A percentile compares a stretch with the other conserved stretches of the same genome.
phyloP scores from a whole-genome alignment of 75 land plant genomes.

The Sequoia sempervirens region DNA sequence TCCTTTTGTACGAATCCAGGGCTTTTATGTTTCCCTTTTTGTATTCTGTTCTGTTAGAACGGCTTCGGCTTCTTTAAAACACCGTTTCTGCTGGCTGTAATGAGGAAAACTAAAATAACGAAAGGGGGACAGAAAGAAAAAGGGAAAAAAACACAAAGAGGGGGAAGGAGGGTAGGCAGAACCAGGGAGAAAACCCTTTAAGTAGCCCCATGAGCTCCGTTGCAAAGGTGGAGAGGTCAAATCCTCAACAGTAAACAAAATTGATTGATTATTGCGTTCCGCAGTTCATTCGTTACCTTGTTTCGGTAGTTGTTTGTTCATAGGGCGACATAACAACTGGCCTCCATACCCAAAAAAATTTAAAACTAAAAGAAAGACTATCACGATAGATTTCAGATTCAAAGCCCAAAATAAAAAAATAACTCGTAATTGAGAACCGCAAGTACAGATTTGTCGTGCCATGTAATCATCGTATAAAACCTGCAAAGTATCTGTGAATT shows the following conservation, averaged over 20 bases:
- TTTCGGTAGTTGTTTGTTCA: background rate
- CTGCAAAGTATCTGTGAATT: background rate
- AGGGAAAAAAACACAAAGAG: background rate
- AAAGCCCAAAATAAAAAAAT: background rate
- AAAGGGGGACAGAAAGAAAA: background rate
- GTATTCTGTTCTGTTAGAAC: background rate
- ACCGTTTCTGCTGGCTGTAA: background rate
- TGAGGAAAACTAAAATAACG: too few species aligned
- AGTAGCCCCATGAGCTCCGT: background rate
- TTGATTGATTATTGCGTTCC: background rate
- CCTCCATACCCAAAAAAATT: background rate
- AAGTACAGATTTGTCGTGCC: background rate
- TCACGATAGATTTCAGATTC: background rate
- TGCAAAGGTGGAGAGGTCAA: background rate
- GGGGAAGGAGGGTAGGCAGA: background rate
- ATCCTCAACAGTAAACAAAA: background rate
- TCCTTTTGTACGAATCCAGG: background rate
- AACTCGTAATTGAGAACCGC: background rate
- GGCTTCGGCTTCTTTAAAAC: background rate
- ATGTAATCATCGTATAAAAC: background rate
- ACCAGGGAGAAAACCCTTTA: background rate
- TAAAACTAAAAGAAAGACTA: background rate
- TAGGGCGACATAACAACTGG: background rate
- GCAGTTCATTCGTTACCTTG: background rate
- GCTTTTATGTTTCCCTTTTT: background rate